Percentiles rank a stretch among this genome's conserved stretches.
phyloP scores from a whole-genome alignment of 2,329 filamentous ascomycete genomes.

The Coleophoma cylindrospora region DNA sequence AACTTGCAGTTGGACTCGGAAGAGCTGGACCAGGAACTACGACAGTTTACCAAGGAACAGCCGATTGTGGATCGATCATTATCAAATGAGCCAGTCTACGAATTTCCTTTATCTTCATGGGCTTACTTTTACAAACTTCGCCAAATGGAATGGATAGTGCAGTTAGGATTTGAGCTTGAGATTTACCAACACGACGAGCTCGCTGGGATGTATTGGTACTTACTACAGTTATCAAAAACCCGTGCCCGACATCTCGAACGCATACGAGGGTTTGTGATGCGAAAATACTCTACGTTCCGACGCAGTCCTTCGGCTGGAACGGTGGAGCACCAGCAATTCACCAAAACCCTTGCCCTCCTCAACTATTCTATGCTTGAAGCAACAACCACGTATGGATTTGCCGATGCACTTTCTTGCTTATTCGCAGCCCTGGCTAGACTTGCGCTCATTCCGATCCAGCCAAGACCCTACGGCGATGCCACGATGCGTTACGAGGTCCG shows the following conservation, averaged over 20 bases:
- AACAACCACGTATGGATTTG: conserved; percentile 51
- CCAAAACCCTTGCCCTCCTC: conserved; percentile 47
- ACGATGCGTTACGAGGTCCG: conserved; percentile 59
- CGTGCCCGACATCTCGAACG: conserved; percentile 60
- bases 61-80: conserved; percentile 45
- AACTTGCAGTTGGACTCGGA: conserved; percentile 77
- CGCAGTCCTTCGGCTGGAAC: conserved; percentile 5
- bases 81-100: conserved; percentile 51
- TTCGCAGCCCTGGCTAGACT: conserved; percentile 44
- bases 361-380: conserved; percentile 60
- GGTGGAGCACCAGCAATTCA: conserved; percentile 36
- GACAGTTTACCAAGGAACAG: conserved; percentile 54
- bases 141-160: conserved; percentile 80
- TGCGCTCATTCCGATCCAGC: conserved; percentile 28
- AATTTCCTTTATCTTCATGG: conserved; percentile 81
- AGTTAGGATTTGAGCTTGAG: conserved; percentile 90
- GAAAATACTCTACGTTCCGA: conserved; percentile 10
- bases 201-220: conserved; percentile 85
- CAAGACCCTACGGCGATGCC: conserved; percentile 50
- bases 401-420: conserved; percentile 43
- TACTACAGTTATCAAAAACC: conserved; percentile 68
- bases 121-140: conserved; percentile 84
- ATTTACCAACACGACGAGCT: conserved; percentile 85
- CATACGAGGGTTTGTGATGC: conserved; percentile 60
- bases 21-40: conserved; percentile 66